Percentiles rank a stretch among this genome's conserved stretches.
These are phyloP conservation scores for Gynostemma pentaphyllum DNA, from an alignment of 306 rosid species.

Conservation along the genomic window DNA sequence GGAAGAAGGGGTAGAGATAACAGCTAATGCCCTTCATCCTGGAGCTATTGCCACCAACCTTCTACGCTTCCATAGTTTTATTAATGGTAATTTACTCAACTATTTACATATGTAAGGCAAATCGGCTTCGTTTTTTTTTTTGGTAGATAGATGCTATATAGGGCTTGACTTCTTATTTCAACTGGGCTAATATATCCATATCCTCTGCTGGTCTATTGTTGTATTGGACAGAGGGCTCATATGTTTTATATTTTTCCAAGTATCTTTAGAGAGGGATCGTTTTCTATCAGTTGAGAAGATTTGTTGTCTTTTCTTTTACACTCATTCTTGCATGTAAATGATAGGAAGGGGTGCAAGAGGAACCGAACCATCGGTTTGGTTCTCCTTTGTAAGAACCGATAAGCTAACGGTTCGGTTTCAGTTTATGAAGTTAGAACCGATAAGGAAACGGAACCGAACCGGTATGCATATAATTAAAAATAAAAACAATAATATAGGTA, in stretches of 20 bases:
- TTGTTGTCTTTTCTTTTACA: not conserved
- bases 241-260: not conserved
- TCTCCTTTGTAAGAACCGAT: no score
- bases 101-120: not conserved
- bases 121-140: not conserved
- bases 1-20: conserved; percentile 70
- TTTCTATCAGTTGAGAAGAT: not conserved
- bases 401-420: no score
- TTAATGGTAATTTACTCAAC: conserved; percentile 30
- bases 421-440: no score
- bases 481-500: no score
- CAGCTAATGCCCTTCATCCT: conserved; percentile 68
- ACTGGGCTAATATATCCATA: no score
- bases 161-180: not conserved
- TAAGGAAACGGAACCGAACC: no score
- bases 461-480: no score
- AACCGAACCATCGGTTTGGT: no score
- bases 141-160: not conserved
- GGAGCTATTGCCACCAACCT: conserved; percentile 63
- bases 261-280: not conserved
- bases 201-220: no score
- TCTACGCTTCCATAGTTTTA: conserved; percentile 32
- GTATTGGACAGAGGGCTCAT: not conserved
- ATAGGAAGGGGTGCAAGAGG: no score
- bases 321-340: no score